phyloP scores from a whole-genome alignment of 371 early-diverging fungal species.

The Batrachochytrium dendrobatidis region DNA sequence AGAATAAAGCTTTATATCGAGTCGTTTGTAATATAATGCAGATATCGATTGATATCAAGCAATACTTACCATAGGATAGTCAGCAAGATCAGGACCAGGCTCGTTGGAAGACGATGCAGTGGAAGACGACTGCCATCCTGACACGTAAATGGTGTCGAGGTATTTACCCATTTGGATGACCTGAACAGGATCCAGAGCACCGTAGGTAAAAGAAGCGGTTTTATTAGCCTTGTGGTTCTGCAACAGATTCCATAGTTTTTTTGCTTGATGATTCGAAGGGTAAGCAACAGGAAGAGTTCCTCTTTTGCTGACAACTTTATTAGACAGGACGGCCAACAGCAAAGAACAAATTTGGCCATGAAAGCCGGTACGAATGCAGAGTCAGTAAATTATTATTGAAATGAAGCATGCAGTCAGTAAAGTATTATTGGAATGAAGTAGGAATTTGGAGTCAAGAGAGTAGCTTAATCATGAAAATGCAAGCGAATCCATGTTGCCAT shows the following conservation, averaged over 20 bases:
- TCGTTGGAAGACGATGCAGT: slow-evolving; percentile 96
- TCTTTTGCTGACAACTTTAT: slow-evolving; percentile 85
- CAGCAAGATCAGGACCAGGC: slow-evolving; percentile 98
- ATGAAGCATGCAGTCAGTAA: too few relatives aligned
- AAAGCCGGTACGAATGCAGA: background rate
- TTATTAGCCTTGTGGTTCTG: slow-evolving; percentile 66
- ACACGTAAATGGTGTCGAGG: slow-evolving; percentile 95
- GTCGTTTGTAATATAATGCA: too few relatives aligned
- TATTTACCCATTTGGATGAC: slow-evolving; percentile 96
- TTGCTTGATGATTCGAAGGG: slow-evolving; percentile 79
- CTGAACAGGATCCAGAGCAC: slow-evolving; percentile 89
- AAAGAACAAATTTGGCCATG: background rate
- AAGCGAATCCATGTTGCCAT: background rate
- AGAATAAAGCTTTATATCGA: too few relatives aligned
- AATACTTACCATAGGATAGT: slow-evolving; percentile 72
- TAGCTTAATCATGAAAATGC: background rate
- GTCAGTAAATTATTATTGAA: background rate
- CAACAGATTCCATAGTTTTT: slow-evolving; percentile 87
- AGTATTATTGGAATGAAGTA: background rate
- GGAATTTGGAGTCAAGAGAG: background rate
- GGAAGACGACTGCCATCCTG: slow-evolving; percentile 97
- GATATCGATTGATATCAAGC: background rate
- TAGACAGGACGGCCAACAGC: background rate
- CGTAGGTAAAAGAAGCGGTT: slow-evolving; percentile 89
- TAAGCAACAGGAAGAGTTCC: slow-evolving; percentile 71